These are phyloP conservation scores for Aureobasidium sp. DNA, from an alignment of 2,329 filamentous ascomycete genomes.

Conservation along the genomic window DNA sequence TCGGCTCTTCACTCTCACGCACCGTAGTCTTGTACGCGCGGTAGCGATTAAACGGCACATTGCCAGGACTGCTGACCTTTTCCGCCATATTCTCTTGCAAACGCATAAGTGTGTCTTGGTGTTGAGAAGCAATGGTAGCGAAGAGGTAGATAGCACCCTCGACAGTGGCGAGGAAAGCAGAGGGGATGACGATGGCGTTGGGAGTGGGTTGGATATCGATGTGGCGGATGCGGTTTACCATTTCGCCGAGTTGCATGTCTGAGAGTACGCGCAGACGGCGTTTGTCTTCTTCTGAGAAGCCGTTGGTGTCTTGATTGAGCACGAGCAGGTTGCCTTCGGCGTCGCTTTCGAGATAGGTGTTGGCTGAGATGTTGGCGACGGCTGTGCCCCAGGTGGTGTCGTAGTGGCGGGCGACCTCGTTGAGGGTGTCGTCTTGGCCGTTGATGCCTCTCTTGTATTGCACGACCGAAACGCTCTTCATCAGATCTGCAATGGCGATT, in stretches of 20 bases:
- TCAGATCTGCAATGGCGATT: conserved; percentile 82
- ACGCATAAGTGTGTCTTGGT: conserved; percentile 72
- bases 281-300: conserved; percentile 65
- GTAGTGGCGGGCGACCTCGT: conserved; percentile 70
- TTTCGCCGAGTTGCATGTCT: conserved; percentile 81
- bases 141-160: conserved; percentile 91
- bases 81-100: conserved; percentile 66
- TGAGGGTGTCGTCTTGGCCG: conserved; percentile 50
- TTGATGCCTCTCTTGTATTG: conserved; percentile 54
- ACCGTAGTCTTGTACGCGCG: conserved; percentile 72
- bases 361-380: conserved; percentile 59
- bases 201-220: conserved; percentile 58
- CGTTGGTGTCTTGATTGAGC: conserved; percentile 62
- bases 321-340: conserved; percentile 81
- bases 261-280: conserved; percentile 62
- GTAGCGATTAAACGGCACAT: conserved; percentile 68
- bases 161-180: conserved; percentile 82
- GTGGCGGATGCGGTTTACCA: conserved; percentile 79
- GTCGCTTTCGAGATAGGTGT: conserved; percentile 76
- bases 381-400: conserved; percentile 77
- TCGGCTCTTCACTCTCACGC: conserved; percentile 64
- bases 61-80: conserved; percentile 59
- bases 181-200: conserved; percentile 63
- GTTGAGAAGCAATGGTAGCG: conserved; percentile 61
- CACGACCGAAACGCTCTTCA: conserved; percentile 81